A percentile compares a stretch with the other conserved stretches of the same genome.
These are phyloP conservation scores for Silene uniflora DNA, from an alignment of 148 eudicot species.

Conservation along the genomic window DNA sequence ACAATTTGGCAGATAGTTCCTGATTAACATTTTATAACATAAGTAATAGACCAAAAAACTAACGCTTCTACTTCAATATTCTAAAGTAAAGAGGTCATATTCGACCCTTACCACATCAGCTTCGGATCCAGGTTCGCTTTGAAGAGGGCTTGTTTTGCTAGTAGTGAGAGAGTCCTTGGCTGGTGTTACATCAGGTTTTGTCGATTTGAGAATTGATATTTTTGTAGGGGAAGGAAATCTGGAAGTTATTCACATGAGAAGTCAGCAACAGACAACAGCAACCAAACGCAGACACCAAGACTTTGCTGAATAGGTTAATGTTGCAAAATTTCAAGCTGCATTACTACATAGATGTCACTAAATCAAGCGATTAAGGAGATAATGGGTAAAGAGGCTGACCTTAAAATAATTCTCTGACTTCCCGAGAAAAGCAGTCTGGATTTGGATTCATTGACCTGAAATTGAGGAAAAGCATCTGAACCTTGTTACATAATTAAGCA, in stretches of 20 bases:
- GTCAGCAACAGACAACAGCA: not conserved
- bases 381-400: constrained; percentile 39
- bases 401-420: constrained; percentile 53
- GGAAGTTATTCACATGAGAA: constrained; percentile 17
- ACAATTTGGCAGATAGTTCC: constrained; percentile 68
- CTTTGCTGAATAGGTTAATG: not conserved
- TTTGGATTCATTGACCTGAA: constrained; percentile 72
- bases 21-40: constrained; percentile 24
- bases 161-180: constrained; percentile 44
- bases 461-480: constrained; percentile 7
- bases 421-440: constrained; percentile 40
- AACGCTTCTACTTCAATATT: not conserved
- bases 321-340: not conserved
- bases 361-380: not conserved
- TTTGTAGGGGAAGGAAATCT: constrained; percentile 65
- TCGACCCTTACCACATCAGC: constrained; percentile 37
- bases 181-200: constrained; percentile 47
- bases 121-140: constrained; percentile 38
- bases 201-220: constrained; percentile 42
- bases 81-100: not conserved
- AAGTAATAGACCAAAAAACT: constrained; percentile 4
- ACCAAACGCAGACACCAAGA: not conserved
- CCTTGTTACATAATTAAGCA: not conserved
- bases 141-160: constrained; percentile 46
- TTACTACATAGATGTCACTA: not conserved